These are phyloP conservation scores for Colletotrichum sojae DNA, from an alignment of 2,329 filamentous ascomycete genomes.

Conservation along the genomic window DNA sequence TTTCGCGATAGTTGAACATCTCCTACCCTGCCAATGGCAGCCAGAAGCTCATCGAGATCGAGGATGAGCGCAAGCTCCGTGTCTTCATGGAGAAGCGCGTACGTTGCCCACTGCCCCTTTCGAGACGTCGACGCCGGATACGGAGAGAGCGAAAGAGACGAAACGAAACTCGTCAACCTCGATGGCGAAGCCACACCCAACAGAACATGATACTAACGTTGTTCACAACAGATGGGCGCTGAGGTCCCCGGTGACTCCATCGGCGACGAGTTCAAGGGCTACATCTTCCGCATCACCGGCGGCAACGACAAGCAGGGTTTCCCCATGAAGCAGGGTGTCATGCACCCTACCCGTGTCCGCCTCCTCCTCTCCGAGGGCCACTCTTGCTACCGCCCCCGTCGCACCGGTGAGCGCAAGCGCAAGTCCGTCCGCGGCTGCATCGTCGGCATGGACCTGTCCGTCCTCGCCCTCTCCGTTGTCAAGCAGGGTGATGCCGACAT, in stretches of 20 bases:
- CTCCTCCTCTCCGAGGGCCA: constrained; percentile 96
- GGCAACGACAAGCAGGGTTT: constrained; percentile 99
- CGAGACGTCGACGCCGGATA: constrained; percentile 32
- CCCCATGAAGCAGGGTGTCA: constrained; percentile 99
- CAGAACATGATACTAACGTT: constrained; percentile 50
- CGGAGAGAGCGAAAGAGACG: constrained; percentile 18
- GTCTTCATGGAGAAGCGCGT: constrained; percentile 99
- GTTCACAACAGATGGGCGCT: constrained; percentile 79
- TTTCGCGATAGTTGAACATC: constrained; percentile 69
- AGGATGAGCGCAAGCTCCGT: constrained; percentile 99
- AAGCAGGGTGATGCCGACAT: constrained; percentile 98
- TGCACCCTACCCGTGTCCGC: constrained; percentile 98
- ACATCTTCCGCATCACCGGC: constrained; percentile 99
- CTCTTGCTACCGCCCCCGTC: constrained; percentile 99
- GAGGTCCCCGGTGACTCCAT: constrained; percentile 95
- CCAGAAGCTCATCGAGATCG: constrained; percentile 98
- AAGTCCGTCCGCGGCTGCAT: constrained; percentile 99
- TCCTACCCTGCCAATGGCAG: constrained; percentile 98
- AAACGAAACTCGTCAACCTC: constrained; percentile 41
- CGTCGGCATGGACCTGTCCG: constrained; percentile 94
- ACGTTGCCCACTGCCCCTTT: constrained; percentile 56
- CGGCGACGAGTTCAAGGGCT: constrained; percentile 99
- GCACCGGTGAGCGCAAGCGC: constrained; percentile 98
- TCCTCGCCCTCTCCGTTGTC: constrained; percentile 94
- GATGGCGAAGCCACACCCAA: constrained; percentile 24